These are phyloP conservation scores for Zalerion maritima DNA, from an alignment of 495 filamentous ascomycete genomes.

Conservation along the genomic window DNA sequence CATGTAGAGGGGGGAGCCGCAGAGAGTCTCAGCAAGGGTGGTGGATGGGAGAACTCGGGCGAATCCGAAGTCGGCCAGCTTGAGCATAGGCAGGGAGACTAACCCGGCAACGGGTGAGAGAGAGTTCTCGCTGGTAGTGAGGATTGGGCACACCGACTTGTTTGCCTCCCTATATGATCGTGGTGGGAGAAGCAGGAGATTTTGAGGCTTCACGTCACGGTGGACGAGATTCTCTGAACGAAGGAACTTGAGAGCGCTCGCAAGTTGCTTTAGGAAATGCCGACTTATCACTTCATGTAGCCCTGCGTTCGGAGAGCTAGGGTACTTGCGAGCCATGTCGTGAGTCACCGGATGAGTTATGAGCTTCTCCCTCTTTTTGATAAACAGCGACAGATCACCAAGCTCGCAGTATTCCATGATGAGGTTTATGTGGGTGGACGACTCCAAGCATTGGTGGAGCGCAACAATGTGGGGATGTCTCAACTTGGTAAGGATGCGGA, in stretches of 20 bases:
- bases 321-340: slow-evolving; percentile 85
- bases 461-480: slow-evolving; percentile 96
- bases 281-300: slow-evolving; percentile 86
- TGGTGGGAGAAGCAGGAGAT: slow-evolving; percentile 79
- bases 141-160: slow-evolving; percentile 28
- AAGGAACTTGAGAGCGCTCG: slow-evolving; percentile 82
- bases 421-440: slow-evolving; percentile 75
- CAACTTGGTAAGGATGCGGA: slow-evolving; percentile 79
- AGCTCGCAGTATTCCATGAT: slow-evolving; percentile 98
- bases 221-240: slow-evolving; percentile 77
- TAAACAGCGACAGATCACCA: slow-evolving; percentile 84
- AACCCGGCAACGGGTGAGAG: slow-evolving; percentile 69
- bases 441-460: slow-evolving; percentile 83
- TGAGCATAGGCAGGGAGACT: slow-evolving; percentile 82
- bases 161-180: slow-evolving; percentile 39
- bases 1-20: slow-evolving; percentile 98
- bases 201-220: slow-evolving; percentile 95
- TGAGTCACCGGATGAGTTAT: slow-evolving; percentile 57
- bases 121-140: slow-evolving; percentile 56
- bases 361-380: slow-evolving; percentile 77
- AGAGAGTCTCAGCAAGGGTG: slow-evolving; percentile 86
- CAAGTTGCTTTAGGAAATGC: slow-evolving; percentile 91
- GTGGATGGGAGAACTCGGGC: slow-evolving; percentile 79
- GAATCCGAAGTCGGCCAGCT: slow-evolving; percentile 96
- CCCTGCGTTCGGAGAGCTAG: slow-evolving; percentile 61